phyloP scores from a whole-genome alignment of 192 early-diverging fungal genomes.

The Dissophora ornata region DNA sequence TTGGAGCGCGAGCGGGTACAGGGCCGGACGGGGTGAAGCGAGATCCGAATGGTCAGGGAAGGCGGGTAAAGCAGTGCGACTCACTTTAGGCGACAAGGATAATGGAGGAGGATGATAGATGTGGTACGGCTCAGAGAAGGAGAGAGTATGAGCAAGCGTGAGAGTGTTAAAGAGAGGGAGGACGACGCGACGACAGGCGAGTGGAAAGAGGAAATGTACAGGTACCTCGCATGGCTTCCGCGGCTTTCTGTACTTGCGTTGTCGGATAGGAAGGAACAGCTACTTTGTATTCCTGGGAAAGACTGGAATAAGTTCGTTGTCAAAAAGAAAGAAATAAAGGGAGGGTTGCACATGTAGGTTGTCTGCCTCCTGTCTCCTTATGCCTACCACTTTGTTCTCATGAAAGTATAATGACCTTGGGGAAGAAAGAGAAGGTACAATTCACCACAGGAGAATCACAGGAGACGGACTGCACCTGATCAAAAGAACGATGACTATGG shows the following conservation, averaged over 20 bases:
- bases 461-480: background rate
- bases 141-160: background rate
- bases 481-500: conserved; percentile 1
- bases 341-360: conserved; percentile 8
- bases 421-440: background rate
- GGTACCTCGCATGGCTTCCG: conserved; percentile 1
- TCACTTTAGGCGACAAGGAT: background rate
- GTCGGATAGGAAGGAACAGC: background rate
- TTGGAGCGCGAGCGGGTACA: background rate
- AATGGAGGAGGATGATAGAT: background rate
- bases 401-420: no score
- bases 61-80: conserved; percentile 2
- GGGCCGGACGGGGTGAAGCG: background rate
- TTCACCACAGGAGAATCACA: background rate
- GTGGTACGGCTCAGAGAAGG: background rate
- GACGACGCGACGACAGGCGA: background rate
- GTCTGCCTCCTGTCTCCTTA: conserved; percentile 6
- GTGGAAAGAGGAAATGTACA: background rate
- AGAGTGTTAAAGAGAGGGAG: background rate
- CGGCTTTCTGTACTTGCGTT: background rate
- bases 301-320: conserved; percentile 25
- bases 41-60: conserved; percentile 7
- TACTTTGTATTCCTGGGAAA: conserved; percentile 27
- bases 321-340: conserved; percentile 6
- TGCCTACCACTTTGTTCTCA: no score